Base-by-base conservation (phyloP, 164 flowering plant genomes). In the Paratinospora sagittata region DNA sequence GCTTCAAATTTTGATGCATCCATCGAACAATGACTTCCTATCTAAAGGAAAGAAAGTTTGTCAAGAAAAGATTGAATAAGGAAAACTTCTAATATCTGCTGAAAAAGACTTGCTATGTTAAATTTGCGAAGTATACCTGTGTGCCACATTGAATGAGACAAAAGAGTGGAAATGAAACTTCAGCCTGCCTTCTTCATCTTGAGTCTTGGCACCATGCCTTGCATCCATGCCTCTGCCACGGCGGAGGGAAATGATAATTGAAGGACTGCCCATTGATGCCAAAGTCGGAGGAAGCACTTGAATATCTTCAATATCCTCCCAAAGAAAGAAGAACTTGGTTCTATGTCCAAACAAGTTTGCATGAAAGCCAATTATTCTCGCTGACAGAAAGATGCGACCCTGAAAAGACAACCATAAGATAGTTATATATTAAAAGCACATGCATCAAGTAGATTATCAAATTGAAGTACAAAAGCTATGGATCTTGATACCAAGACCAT, bases 221-320 rank as follows among this genome's bases (percentile, higher is more conserved):
- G 98, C 98, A 84, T 95, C 97, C 81, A 79, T 70, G 26, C 98
- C 97, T 82, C 87, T 87, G 27, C 97, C 97, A 69, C 77, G 81
- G 11, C 91, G 83, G 63, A 95, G 86, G 65, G 87, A 86, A 74
- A 95, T 83, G 73, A 87, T 81, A 57, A 95, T 72, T 24, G 87
- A 78, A 57, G 97, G 98, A 81, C 98, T 95, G 37, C 97, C 97
- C 89, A 95, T 91, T 67, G 98, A 87, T 39, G 95, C 79, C 70
- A 95, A 76, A 68, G 91, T 83, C 27, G 97, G 93, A 68, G 97
- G 76, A 57, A 78, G 68, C 13, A 88, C 85, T 83, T 87, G 87
- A 77, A 92, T 87, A n/a, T 88, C 96, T 79, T 95, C 97, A 41
- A 95, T 87, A 73, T 95, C 98, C 81, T 90, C 97, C 97, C 98